These are phyloP conservation scores for Dioszegia hungarica DNA, from an alignment of 768 basidiomycete genomes.

Conservation along the genomic window DNA sequence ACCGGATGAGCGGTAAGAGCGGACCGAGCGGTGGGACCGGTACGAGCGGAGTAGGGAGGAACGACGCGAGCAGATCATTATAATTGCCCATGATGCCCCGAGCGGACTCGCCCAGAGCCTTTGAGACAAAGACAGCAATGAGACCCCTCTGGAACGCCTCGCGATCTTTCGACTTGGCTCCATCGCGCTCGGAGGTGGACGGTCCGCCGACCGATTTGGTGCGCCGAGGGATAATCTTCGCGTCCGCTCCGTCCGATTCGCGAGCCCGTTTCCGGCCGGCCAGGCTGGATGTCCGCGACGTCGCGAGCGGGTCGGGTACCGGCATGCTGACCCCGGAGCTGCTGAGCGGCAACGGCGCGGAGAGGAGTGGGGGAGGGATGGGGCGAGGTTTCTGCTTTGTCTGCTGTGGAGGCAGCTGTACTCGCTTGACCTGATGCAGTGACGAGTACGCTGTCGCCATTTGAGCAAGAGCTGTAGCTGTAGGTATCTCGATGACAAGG, in stretches of 20 bases:
- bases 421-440: slow-evolving; percentile 24
- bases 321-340: slow-evolving; percentile 11
- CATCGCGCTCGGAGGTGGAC: slow-evolving; percentile 1
- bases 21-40: slow-evolving; percentile 51
- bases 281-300: slow-evolving; percentile 28
- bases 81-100: slow-evolving; percentile 73
- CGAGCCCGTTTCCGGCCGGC: slow-evolving; percentile 36
- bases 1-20: slow-evolving; percentile 59
- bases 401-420: slow-evolving; percentile 11
- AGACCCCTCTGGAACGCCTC: slow-evolving; percentile 47
- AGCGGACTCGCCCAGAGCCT: slow-evolving; percentile 40
- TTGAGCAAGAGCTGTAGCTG: neutral
- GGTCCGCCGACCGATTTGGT: slow-evolving; percentile 45
- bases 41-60: slow-evolving; percentile 52
- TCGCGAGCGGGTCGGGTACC: slow-evolving; percentile 13
- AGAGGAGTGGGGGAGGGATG: neutral
- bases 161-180: slow-evolving; percentile 22
- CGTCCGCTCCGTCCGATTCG: slow-evolving; percentile 26
- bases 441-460: slow-evolving; percentile 23
- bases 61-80: slow-evolving; percentile 83
- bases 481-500: too few species aligned
- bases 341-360: slow-evolving; percentile 7
- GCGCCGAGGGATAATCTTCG: slow-evolving; percentile 20
- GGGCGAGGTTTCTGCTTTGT: neutral
- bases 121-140: slow-evolving; percentile 48